A percentile compares a stretch with the other conserved stretches of the same genome.
These are phyloP conservation scores for Lojkania enalia DNA, from an alignment of 2,329 filamentous ascomycete genomes.

Conservation along the genomic window DNA sequence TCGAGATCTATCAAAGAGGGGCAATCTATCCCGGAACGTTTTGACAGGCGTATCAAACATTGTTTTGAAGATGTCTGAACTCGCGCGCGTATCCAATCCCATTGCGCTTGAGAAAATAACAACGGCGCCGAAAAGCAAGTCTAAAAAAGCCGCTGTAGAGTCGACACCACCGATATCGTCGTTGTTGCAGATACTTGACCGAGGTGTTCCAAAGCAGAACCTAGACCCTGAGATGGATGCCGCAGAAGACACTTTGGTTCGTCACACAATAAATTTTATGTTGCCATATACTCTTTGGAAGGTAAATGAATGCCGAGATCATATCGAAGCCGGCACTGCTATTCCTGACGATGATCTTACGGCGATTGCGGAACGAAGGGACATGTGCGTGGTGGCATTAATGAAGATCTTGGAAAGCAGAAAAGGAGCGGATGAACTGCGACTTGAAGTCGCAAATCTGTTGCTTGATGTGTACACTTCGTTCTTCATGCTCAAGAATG, in stretches of 20 bases:
- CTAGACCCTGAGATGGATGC: slow-evolving; percentile 72
- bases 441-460: slow-evolving; percentile 72
- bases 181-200: slow-evolving; percentile 71
- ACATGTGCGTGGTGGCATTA: slow-evolving; percentile 55
- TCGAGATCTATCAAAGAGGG: slow-evolving; percentile 71
- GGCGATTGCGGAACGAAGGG: slow-evolving; percentile 55
- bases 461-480: slow-evolving; percentile 81
- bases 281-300: slow-evolving; percentile 98
- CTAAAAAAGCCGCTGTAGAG: slow-evolving; percentile 27
- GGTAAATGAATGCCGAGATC: slow-evolving; percentile 56
- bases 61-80: slow-evolving; percentile 76
- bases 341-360: slow-evolving; percentile 65
- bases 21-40: slow-evolving; percentile 66
- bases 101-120: slow-evolving; percentile 68
- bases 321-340: slow-evolving; percentile 43
- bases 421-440: slow-evolving; percentile 74
- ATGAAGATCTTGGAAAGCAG: slow-evolving; percentile 55
- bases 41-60: slow-evolving; percentile 74
- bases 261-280: slow-evolving; percentile 73
- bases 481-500: slow-evolving; percentile 71
- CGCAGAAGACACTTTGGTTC: slow-evolving; percentile 77
- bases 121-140: slow-evolving; percentile 42
- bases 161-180: slow-evolving; percentile 63
- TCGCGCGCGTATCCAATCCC: slow-evolving; percentile 76
- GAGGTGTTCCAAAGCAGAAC: slow-evolving; percentile 68